Base-by-base conservation (phyloP, 306 rosid species). In the Leucaena leucocephala region DNA sequence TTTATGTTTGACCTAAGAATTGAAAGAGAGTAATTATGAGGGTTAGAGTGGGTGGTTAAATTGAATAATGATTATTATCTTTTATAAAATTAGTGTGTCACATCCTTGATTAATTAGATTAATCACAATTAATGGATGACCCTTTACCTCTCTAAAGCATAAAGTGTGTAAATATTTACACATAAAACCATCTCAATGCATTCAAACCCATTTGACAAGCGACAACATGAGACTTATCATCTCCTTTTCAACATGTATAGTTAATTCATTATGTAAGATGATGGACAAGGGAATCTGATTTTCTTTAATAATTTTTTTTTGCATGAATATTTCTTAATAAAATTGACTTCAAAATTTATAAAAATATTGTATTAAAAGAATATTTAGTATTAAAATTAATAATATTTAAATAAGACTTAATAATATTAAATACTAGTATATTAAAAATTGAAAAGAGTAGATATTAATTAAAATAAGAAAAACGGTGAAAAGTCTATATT, bases 111-210 rank as follows among this genome's bases (percentile, higher is more conserved):
- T 21, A 6, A n/a, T 17, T 54, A 4, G 6, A 55, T 55, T 55
- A 55, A 8, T 40, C 45, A 67, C 68, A 77, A n/a, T n/a, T n/a
- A n/a, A 40, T 21, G 34, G 68, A 67, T 42, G 75, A 77, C 67
- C 36, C 43, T 40, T 16, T 58, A 69, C 40, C 82, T 42, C 50
- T 33, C 34, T n/a, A 57, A 58, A 69, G 76, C 74, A 38, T 7
- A 62, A 11, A 59, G 39, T 27, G 13, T 55, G n/a, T 7, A 54
- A 55, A 55, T n/a, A 55, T 19, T 19, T 19, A 8, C 34, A 19
- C 62, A 55, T 6, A 55, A 55, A 50, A 8, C 34, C 62, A 55
- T 19, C 34, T 19, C 22, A 55, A 19, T 55, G 33, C 62, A 55
- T 55, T 55, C 12, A 55, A 55, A 19, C 14, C 33, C 19, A 19